phyloP scores from a whole-genome alignment of 1,284 basidiomycete species.

The Ustilago hordei region DNA sequence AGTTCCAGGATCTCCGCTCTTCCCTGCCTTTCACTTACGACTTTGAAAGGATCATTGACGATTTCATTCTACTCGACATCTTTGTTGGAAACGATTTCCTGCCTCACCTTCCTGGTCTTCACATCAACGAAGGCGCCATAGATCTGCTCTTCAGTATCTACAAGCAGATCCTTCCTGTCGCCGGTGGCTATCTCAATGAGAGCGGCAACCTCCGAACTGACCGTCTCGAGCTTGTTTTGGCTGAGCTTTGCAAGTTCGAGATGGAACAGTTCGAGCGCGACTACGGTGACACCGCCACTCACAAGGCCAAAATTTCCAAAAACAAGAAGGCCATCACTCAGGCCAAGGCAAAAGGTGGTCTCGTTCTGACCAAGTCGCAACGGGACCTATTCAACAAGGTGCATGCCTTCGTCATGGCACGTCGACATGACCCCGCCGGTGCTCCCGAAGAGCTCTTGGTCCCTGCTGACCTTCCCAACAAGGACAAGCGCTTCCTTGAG shows the following conservation, averaged over 20 bases:
- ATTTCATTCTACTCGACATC: conserved; percentile 94
- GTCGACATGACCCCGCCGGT: conserved; percentile 77
- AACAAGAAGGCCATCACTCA: conserved; percentile 80
- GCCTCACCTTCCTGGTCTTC: conserved; percentile 93
- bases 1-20: conserved; percentile 76
- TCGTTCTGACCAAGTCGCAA: conserved; percentile 44
- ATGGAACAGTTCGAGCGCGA: conserved; percentile 89
- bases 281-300: conserved; percentile 79
- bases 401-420: conserved; percentile 82
- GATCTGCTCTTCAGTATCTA: conserved; percentile 94
- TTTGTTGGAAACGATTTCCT: conserved; percentile 98
- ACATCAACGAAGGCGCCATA: conserved; percentile 96
- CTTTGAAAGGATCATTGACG: conserved; percentile 94
- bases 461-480: conserved; percentile 39
- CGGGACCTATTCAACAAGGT: conserved; percentile 70
- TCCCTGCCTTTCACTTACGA: conserved; percentile 77
- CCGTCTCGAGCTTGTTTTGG: conserved; percentile 85
- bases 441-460: conserved; percentile 57
- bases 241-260: conserved; percentile 89
- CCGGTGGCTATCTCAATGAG: conserved; percentile 95
- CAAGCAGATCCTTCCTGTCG: conserved; percentile 85
- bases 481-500: conserved; percentile 59
- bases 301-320: conserved; percentile 64
- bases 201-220: conserved; percentile 83
- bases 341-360: conserved; percentile 77